These are phyloP conservation scores for Dimargaris xerosporica DNA, from an alignment of 192 early-diverging fungal species.

Conservation along the genomic window DNA sequence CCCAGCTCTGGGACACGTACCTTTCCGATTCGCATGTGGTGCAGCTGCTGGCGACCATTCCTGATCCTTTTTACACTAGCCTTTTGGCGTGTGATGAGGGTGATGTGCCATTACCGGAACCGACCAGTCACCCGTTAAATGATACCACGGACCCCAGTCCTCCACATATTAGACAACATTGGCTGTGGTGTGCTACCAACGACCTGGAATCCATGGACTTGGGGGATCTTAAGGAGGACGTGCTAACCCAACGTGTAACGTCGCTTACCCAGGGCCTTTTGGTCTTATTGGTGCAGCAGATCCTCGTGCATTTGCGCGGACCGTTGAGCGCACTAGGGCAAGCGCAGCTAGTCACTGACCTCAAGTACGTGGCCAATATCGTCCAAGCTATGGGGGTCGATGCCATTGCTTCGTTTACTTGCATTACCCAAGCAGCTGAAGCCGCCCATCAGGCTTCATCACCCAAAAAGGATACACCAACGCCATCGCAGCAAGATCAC, in stretches of 20 bases:
- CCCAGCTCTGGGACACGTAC: conserved; percentile 12
- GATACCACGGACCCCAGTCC: not conserved
- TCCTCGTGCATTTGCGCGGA: not conserved
- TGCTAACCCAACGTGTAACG: not conserved
- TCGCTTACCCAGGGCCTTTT: not conserved
- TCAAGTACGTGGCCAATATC: conserved; percentile 3
- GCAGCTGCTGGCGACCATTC: not conserved
- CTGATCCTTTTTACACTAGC: not conserved
- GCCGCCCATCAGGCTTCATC: no score
- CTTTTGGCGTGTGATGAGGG: not conserved
- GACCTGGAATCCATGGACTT: not conserved
- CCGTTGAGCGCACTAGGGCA: not conserved
- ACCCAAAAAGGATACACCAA: no score
- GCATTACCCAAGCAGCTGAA: no score
- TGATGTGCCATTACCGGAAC: not conserved
- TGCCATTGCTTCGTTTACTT: not conserved
- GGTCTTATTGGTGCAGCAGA: conserved; percentile 1
- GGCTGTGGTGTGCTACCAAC: no score
- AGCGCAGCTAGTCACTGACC: not conserved
- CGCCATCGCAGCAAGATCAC: no score
- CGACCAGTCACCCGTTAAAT: not conserved
- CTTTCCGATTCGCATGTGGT: not conserved
- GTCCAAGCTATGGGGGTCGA: conserved; percentile 11
- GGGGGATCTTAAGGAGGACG: not conserved
- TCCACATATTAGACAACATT: no score